A percentile compares a stretch with the other conserved stretches of the same genome.
phyloP scores from a whole-genome alignment of 805 yeast species.

The Metschnikowia colocasiae region DNA sequence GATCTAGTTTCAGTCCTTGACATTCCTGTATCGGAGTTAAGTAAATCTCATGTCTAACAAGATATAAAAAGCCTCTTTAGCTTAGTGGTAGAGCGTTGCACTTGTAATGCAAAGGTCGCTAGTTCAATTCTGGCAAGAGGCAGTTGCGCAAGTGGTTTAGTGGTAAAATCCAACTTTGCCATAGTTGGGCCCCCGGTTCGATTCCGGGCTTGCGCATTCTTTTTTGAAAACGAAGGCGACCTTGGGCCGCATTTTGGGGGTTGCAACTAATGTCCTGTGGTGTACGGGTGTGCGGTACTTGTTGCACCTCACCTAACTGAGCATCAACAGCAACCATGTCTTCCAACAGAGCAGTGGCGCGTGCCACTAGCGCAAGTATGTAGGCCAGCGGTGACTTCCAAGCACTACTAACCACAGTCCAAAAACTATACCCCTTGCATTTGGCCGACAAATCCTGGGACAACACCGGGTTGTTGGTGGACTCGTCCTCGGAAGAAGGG shows the following conservation, averaged over 20 bases:
- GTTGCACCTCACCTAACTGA: not conserved
- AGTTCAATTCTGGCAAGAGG: constrained; percentile 42
- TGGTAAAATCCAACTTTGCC: constrained; percentile 22
- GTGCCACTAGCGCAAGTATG: constrained; percentile 39
- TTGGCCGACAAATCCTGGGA: constrained; percentile 93
- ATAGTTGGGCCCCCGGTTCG: constrained; percentile 22
- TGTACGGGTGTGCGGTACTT: not conserved
- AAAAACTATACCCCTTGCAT: constrained; percentile 72
- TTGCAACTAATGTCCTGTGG: not conserved
- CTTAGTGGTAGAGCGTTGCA: constrained; percentile 99
- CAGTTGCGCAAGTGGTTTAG: constrained; percentile 22
- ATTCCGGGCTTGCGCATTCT: constrained; percentile 24
- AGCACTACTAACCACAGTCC: constrained; percentile 41
- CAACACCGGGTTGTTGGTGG: constrained; percentile 87
- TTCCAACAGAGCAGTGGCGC: constrained; percentile 45
- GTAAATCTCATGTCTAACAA: no score
- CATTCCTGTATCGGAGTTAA: no score
- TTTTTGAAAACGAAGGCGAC: no score
- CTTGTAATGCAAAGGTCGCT: constrained; percentile 99
- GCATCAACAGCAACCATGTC: constrained; percentile 12
- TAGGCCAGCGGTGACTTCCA: constrained; percentile 1
- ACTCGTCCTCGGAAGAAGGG: constrained; percentile 38
- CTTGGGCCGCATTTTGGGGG: no score
- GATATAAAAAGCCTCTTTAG: constrained; percentile 76
- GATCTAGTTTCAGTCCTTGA: no score